Evolutionary conservation across 805 yeast species (phyloP).

Genomic region (Candida methanosorbosa): DNA sequence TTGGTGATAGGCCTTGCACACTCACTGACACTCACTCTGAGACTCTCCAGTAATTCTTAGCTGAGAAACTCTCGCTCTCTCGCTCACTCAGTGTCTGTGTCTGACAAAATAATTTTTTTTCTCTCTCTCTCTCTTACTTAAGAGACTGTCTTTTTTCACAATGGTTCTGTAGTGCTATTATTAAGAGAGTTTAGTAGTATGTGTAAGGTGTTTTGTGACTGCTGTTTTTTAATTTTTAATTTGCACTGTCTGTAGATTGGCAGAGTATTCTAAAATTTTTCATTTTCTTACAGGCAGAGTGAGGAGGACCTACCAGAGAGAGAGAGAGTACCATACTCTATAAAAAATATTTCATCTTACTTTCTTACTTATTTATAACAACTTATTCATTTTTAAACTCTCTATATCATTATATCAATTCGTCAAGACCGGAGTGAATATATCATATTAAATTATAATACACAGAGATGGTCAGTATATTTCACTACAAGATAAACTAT

Average conservation of each 20-base stretch:
- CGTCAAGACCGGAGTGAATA: slow-evolving; percentile 86
- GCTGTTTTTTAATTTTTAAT: not conserved
- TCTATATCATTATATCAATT: not conserved
- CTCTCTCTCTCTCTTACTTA: not conserved
- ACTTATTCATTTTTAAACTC: too few species aligned
- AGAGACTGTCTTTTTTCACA: too few species aligned
- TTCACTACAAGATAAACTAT: not conserved
- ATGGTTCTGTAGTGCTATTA: too few species aligned
- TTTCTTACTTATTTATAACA: too few species aligned
- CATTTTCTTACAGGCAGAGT: too few species aligned
- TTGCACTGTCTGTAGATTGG: too few species aligned
- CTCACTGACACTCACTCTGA: not conserved
- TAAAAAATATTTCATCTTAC: too few species aligned
- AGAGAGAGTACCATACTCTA: too few species aligned
- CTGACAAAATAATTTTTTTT: not conserved
- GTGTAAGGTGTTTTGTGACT: not conserved
- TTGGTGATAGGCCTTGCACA: not conserved
- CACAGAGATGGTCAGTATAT: slow-evolving; percentile 98
- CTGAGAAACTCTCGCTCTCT: not conserved
- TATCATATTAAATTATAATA: slow-evolving; percentile 33
- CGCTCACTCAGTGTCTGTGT: not conserved
- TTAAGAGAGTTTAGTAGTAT: too few species aligned
- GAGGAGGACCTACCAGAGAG: too few species aligned
- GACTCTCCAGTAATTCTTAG: too few species aligned
- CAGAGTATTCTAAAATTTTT: too few species aligned